These are phyloP conservation scores for Tetratostichococcus sp. DNA, from an alignment of 139 green algal species.

Conservation along the genomic window DNA sequence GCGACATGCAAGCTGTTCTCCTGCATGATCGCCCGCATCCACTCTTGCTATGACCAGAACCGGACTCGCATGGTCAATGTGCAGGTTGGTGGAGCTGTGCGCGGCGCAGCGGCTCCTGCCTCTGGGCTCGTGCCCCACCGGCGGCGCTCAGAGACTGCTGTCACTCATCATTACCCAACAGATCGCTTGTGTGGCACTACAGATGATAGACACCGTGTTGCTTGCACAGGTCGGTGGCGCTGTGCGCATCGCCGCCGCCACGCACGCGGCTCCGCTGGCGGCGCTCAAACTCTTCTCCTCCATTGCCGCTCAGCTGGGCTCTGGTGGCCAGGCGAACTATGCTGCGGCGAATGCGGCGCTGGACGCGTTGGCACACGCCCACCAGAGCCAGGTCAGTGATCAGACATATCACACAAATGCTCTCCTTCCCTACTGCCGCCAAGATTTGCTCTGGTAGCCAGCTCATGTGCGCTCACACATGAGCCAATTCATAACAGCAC, in stretches of 20 bases:
- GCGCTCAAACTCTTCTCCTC: conserved; percentile 32
- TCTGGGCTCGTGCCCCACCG: too few species aligned
- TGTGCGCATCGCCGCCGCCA: not conserved
- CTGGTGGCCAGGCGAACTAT: conserved; percentile 48
- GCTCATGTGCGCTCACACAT: too few species aligned
- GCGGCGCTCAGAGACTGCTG: too few species aligned
- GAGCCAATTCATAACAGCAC: too few species aligned
- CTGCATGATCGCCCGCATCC: too few species aligned
- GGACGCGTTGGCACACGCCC: conserved; percentile 19
- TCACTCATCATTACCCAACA: too few species aligned
- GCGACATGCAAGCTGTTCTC: too few species aligned
- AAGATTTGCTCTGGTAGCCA: too few species aligned
- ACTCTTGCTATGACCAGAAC: too few species aligned
- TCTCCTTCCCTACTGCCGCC: not conserved
- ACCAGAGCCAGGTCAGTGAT: not conserved
- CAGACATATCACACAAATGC: not conserved
- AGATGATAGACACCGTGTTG: not conserved
- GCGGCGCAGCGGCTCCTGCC: too few species aligned
- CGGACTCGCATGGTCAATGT: too few species aligned
- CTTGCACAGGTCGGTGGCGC: not conserved
- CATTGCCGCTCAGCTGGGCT: conserved; percentile 32
- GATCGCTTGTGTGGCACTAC: not conserved
- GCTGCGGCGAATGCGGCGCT: conserved; percentile 36
- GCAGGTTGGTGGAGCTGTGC: too few species aligned
- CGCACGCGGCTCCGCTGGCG: not conserved